Conservation (phyloP, 805 yeast species). For the Candida namnaoensis region DNA sequence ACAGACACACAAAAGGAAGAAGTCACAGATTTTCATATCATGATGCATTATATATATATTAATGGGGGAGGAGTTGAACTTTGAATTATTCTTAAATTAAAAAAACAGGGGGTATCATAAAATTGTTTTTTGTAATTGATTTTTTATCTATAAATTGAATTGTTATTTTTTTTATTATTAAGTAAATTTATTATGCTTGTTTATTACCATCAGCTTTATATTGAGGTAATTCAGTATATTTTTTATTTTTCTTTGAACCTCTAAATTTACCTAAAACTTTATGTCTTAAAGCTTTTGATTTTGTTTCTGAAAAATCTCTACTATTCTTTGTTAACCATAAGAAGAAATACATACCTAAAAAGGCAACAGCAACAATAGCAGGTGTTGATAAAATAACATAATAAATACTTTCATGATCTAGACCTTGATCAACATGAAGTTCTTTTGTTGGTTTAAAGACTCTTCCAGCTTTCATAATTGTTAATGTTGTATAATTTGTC, state of each 20-base stretch:
- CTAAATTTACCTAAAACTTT: constrained; percentile 30
- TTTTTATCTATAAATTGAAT: no score
- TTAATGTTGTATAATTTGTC: constrained; percentile 43
- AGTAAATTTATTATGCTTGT: not conserved
- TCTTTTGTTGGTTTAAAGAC: constrained; percentile 35
- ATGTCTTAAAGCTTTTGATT: constrained; percentile 25
- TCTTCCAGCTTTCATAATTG: constrained; percentile 28
- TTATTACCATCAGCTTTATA: constrained; percentile 19
- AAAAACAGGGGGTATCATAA: no score
- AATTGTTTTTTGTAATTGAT: no score
- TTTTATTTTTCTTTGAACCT: constrained; percentile 26
- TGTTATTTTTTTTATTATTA: no score
- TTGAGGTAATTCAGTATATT: constrained; percentile 32
- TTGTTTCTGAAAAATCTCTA: constrained; percentile 40
- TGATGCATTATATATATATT: no score
- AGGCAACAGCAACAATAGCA: constrained; percentile 50
- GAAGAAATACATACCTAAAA: constrained; percentile 57
- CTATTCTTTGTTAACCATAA: constrained; percentile 46
- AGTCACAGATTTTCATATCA: no score
- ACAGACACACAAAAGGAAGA: no score
- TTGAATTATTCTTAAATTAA: no score
- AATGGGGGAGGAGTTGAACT: no score
- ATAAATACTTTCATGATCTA: constrained; percentile 39
- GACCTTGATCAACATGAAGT: constrained; percentile 35
- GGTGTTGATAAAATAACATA: constrained; percentile 65